These are phyloP conservation scores for Zygosaccharomyces pseudorouxii DNA, from an alignment of 805 yeast species.

Conservation along the genomic window DNA sequence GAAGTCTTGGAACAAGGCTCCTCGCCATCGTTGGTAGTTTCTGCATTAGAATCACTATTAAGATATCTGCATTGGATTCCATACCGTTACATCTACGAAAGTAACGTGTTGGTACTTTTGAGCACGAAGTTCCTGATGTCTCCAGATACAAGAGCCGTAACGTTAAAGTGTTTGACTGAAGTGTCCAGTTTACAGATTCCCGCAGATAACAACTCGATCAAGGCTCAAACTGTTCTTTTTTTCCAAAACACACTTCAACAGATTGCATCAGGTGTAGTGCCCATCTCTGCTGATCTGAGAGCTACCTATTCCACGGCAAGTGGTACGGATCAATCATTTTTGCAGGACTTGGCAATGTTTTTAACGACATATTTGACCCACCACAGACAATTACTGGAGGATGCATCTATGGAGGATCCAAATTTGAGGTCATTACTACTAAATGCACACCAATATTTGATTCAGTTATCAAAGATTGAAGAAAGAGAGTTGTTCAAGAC, in stretches of 20 bases:
- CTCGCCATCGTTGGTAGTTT: slow-evolving; percentile 75
- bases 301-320: slow-evolving; percentile 68
- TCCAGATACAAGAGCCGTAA: slow-evolving; percentile 71
- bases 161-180: slow-evolving; percentile 92
- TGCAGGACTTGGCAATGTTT: slow-evolving; percentile 93
- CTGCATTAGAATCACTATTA: slow-evolving; percentile 77
- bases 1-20: slow-evolving; percentile 87
- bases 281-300: slow-evolving; percentile 66
- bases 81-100: slow-evolving; percentile 80
- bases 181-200: slow-evolving; percentile 65
- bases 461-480: slow-evolving; percentile 82
- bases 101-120: slow-evolving; percentile 68
- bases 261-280: slow-evolving; percentile 59
- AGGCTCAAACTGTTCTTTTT: slow-evolving; percentile 54
- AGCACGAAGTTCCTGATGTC: slow-evolving; percentile 73
- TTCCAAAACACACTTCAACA: slow-evolving; percentile 72
- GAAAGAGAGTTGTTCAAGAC: slow-evolving; percentile 96
- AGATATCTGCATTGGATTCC: slow-evolving; percentile 96
- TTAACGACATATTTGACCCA: slow-evolving; percentile 76
- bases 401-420: slow-evolving; percentile 38
- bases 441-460: slow-evolving; percentile 72
- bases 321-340: slow-evolving; percentile 83
- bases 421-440: slow-evolving; percentile 54
- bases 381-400: slow-evolving; percentile 65
- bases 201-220: slow-evolving; percentile 40